Conservation (phyloP, 805 yeast genomes). For the Candida orba region DNA sequence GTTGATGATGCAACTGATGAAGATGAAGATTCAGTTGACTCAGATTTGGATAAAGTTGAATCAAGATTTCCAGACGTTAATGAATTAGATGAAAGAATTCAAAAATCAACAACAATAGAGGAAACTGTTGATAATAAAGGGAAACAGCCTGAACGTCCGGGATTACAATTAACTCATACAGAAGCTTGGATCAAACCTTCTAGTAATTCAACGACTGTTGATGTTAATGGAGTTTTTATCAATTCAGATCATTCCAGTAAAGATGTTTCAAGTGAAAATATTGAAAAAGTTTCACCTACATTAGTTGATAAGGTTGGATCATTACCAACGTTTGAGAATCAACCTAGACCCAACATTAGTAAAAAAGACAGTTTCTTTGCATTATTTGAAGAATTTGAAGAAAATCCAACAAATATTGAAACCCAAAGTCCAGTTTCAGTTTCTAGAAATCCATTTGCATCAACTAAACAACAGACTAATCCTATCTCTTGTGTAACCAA, state of each 20-base stretch:
- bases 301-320: not conserved
- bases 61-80: constrained; percentile 42
- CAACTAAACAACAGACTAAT: no score
- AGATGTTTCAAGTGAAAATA: no score
- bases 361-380: constrained; percentile 16
- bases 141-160: no score
- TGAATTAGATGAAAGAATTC: not conserved
- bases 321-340: not conserved
- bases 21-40: not conserved
- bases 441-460: not conserved
- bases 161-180: no score
- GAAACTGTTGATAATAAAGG: no score
- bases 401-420: not conserved
- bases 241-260: no score
- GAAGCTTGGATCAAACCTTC: no score
- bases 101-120: not conserved
- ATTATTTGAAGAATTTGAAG: constrained; percentile 10
- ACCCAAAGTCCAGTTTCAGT: constrained; percentile 18
- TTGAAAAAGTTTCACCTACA: not conserved
- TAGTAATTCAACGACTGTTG: no score
- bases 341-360: not conserved
- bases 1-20: constrained; percentile 16
- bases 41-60: constrained; percentile 29
- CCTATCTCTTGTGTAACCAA: no score
- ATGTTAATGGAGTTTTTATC: no score